A percentile compares a stretch with the other conserved stretches of the same genome.
Evolutionary conservation across 495 filamentous ascomycete genomes (phyloP).

Genomic region (Aspergillus asperescens): DNA sequence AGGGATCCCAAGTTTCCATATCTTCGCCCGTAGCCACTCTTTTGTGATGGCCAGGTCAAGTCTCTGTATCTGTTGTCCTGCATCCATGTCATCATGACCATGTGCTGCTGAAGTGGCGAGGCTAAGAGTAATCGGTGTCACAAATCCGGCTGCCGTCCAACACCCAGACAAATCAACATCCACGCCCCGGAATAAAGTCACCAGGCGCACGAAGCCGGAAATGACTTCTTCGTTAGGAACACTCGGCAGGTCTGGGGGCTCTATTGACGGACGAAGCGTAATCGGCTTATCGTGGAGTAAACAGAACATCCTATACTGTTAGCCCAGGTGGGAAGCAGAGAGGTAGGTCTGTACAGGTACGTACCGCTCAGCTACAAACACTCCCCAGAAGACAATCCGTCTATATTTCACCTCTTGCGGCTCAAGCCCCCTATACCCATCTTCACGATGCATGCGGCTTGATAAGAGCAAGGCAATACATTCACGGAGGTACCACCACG

Average conservation of each 20-base stretch:
- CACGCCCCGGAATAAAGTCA: background rate
- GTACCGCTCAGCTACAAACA: constrained; percentile 5
- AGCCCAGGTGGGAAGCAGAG: background rate
- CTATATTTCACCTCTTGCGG: background rate
- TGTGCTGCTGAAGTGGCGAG: background rate
- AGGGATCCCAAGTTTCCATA: constrained; percentile 1
- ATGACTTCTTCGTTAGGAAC: background rate
- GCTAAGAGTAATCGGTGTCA: background rate
- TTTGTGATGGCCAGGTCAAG: background rate
- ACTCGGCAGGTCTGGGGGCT: background rate
- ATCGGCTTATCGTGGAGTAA: constrained; percentile 1
- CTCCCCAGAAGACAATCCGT: background rate
- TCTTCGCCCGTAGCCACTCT: constrained; percentile 2
- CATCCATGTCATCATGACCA: background rate
- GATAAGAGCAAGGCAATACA: background rate
- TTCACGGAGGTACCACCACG: constrained; percentile 8
- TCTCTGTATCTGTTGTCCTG: background rate
- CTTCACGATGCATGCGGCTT: background rate
- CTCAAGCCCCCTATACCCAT: background rate
- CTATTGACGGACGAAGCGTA: background rate
- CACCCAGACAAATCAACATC: background rate
- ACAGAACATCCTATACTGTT: constrained; percentile 3
- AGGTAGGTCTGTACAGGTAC: background rate
- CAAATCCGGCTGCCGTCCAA: constrained; percentile 7
- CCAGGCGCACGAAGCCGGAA: background rate